phyloP scores from a whole-genome alignment of 139 green algal genomes.

The Pseudopediastrum boryanum region DNA sequence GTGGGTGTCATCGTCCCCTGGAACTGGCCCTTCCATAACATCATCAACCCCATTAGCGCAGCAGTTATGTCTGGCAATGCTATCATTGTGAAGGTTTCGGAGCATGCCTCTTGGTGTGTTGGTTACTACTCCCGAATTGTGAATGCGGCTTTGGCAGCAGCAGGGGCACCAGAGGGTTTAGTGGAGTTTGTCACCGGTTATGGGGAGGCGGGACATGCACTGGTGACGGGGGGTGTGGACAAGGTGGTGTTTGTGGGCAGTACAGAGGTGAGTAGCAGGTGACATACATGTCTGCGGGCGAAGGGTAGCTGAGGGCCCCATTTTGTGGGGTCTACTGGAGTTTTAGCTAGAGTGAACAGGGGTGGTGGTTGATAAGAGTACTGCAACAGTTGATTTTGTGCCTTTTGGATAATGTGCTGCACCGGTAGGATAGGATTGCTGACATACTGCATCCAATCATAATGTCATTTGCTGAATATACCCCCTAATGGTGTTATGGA shows the following conservation, averaged over 20 bases:
- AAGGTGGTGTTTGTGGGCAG: constrained; percentile 90
- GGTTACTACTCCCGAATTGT: constrained; percentile 86
- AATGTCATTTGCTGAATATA: no score
- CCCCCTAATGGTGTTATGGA: no score
- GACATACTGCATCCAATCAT: no score
- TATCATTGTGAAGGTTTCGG: constrained; percentile 90
- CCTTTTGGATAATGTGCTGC: no score
- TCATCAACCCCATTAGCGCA: constrained; percentile 95
- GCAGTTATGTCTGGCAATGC: constrained; percentile 94
- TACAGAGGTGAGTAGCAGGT: constrained; percentile 68
- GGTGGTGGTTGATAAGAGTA: no score
- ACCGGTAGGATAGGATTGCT: no score
- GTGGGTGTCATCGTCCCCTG: constrained; percentile 97
- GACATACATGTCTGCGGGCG: no score
- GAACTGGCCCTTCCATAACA: constrained; percentile 99
- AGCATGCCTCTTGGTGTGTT: constrained; percentile 54
- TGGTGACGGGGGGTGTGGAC: constrained; percentile 85
- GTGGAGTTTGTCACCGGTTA: constrained; percentile 96
- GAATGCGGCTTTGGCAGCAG: constrained; percentile 79
- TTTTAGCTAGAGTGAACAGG: no score
- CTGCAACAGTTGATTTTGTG: no score
- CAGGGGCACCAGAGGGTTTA: constrained; percentile 82
- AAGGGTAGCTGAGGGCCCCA: no score
- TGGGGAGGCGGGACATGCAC: constrained; percentile 85
- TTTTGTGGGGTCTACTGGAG: no score